Evolutionary conservation across 495 filamentous ascomycete genomes (phyloP).

Genomic region (Aeminium ludgeri): DNA sequence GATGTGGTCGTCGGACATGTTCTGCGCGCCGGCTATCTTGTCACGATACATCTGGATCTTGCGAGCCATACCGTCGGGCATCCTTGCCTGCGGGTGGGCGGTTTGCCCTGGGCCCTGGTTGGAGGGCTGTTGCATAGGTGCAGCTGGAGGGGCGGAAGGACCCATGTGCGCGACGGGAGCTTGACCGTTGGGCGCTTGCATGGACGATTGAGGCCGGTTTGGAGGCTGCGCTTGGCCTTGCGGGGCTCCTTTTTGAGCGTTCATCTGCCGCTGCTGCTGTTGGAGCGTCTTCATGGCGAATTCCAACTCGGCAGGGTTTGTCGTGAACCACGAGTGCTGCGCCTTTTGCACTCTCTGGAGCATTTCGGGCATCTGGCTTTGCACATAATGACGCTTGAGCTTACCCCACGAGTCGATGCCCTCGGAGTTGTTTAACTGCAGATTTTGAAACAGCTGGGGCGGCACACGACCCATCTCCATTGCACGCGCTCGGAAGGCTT

Average conservation of each 20-base stretch:
- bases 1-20: conserved; percentile 39
- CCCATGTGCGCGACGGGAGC: conserved; percentile 20
- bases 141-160: conserved; percentile 3
- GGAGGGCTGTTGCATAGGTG: conserved; percentile 13
- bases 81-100: conserved; percentile 6
- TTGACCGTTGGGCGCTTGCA: conserved; percentile 13
- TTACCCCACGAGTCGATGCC: conserved; percentile 56
- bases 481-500: not conserved
- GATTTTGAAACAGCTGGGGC: conserved; percentile 1
- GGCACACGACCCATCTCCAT: conserved; percentile 14
- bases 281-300: not conserved
- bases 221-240: conserved; percentile 1
- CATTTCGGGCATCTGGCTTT: conserved; percentile 34
- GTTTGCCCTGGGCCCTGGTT: conserved; percentile 4
- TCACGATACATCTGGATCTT: conserved; percentile 10
- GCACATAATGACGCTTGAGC: conserved; percentile 43
- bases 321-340: conserved; percentile 16
- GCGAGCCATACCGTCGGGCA: too few species aligned
- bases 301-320: conserved; percentile 5
- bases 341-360: conserved; percentile 26
- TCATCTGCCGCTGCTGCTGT: conserved; percentile 1
- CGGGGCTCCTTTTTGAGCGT: not conserved
- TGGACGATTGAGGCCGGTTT: not conserved
- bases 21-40: conserved; percentile 21
- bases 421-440: conserved; percentile 29